These are phyloP conservation scores for Petunia hybrid DNA, from an alignment of 305 asterid species.

Conservation along the genomic window DNA sequence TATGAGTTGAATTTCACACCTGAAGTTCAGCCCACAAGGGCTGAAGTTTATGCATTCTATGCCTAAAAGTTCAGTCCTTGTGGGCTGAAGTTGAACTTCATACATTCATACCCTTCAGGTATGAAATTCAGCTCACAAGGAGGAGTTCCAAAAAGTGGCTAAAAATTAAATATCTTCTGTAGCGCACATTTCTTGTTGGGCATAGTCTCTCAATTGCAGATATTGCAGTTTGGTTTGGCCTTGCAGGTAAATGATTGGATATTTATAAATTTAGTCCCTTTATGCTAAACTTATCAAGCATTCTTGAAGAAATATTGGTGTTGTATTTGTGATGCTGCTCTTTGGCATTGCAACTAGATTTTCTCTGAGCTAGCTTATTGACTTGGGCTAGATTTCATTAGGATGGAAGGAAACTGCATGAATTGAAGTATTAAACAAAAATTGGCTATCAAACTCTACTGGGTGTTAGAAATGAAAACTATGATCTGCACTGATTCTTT, in stretches of 20 bases:
- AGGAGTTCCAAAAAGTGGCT: no score
- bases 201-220: conserved; percentile 75
- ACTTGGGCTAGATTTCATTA: not conserved
- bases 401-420: conserved; percentile 8
- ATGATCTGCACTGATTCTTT: not conserved
- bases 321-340: conserved; percentile 9
- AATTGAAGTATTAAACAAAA: no score
- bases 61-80: no score
- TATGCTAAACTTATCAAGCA: not conserved
- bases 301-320: not conserved
- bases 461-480: no score
- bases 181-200: conserved; percentile 71
- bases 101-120: no score
- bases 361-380: not conserved
- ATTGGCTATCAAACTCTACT: no score
- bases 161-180: conserved; percentile 44
- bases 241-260: conserved; percentile 59
- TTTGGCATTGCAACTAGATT: conserved; percentile 1
- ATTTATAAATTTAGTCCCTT: not conserved
- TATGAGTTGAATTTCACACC: no score
- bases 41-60: no score
- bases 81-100: no score
- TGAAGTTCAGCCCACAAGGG: no score
- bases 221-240: conserved; percentile 80
- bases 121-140: no score